Base-by-base conservation (phyloP, 2,329 filamentous ascomycete species). In the Sclerotinia sclerotiorum region DNA sequence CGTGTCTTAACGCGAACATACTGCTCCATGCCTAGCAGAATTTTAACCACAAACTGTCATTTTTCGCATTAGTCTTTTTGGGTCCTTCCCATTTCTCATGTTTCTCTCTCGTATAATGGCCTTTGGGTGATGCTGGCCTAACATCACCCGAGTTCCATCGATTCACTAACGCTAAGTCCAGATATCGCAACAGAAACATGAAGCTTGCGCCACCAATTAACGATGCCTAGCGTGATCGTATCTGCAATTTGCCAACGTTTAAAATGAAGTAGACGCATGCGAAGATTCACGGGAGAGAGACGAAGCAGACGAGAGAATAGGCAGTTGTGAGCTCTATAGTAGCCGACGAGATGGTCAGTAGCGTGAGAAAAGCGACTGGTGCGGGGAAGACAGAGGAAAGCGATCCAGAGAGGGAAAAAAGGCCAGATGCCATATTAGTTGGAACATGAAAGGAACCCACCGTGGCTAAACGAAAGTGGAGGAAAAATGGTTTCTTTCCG, bases 121-220 rank as follows among this genome's bases (percentile, higher is more conserved):
- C 32, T 58, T 24, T 44, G 5, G 6, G 8, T 3, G 8, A 58
- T 24, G 21, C 56, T 35, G 56, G 56, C 19, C 56, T 35, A 2
- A 21, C 5, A 58, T 58, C 56, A 1, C 17, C 32, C 56, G 6
- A 58, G 15, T 58, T 58, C 56, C 56, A 58, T 42, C 24, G 56
- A 58, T 42, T 35, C 17, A 58, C 56, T 2, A 58, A 35, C 5
- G 3, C 56, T 19, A 58, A 42, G 44, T 58, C 56, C 17, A 44
- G 56, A 7, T 58, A 58, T 10, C 44, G 56, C 35, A 44, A 15
- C 19, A 58, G 56, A 19, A 44, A 44, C 35, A 58, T 44, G 32
- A 58, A 58, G 56, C 56, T 58, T 58, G 56, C 56, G 35, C 56
- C 56, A 6, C 35, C 56, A 35, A 2, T 24, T 58, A 58, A 58